phyloP scores from a whole-genome alignment of 208 protist genomes.

The Leishmania amazonensis region DNA sequence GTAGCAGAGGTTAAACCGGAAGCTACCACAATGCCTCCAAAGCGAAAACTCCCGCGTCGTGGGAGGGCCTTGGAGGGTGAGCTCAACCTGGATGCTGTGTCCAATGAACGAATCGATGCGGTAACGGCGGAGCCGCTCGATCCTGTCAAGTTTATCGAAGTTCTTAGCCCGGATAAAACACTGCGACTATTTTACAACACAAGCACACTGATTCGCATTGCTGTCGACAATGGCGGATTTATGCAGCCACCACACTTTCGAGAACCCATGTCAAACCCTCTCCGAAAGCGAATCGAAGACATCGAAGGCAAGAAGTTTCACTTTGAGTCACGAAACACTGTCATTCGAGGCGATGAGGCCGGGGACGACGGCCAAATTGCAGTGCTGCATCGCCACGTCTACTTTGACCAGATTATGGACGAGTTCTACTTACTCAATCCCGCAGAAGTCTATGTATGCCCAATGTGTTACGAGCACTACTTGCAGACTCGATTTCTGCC shows the following conservation, averaged over 20 bases:
- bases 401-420: conserved; percentile 89
- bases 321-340: conserved; percentile 49
- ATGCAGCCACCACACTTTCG: conserved; percentile 90
- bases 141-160: conserved; percentile 54
- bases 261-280: conserved; percentile 60
- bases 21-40: conserved; percentile 30
- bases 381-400: conserved; percentile 71
- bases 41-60: conserved; percentile 43
- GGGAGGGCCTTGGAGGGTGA: conserved; percentile 23
- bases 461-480: conserved; percentile 82
- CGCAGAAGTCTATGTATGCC: conserved; percentile 82
- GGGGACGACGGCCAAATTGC: conserved; percentile 22
- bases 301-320: conserved; percentile 74
- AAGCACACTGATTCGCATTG: conserved; percentile 82
- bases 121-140: conserved; percentile 75
- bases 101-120: conserved; percentile 78
- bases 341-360: conserved; percentile 22
- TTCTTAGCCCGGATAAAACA: conserved; percentile 74
- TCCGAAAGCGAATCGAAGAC: conserved; percentile 50
- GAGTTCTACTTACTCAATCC: conserved; percentile 84
- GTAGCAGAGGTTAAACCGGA: background rate
- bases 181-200: conserved; percentile 89
- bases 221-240: conserved; percentile 73
- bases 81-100: conserved; percentile 54
- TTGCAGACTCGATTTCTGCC: conserved; percentile 65